A percentile compares a stretch with the other conserved stretches of the same genome.
Conservation (phyloP, 179 eudicot species). For the Silene noctiflora region DNA sequence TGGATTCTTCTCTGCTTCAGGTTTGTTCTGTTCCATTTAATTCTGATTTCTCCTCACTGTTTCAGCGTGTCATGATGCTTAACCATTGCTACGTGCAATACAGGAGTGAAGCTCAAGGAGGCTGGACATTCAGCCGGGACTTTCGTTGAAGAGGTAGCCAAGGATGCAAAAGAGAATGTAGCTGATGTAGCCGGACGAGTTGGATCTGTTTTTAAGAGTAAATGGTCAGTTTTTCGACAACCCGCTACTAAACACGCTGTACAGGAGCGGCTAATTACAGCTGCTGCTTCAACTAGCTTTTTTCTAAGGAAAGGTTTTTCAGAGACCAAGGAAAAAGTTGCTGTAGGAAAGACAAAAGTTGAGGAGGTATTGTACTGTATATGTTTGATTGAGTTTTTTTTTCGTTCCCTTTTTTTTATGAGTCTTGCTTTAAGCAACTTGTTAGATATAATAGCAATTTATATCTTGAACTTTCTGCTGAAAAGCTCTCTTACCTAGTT, state of each 20-base stretch:
- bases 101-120: slow-evolving; percentile 90
- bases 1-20: slow-evolving; percentile 80
- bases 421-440: background rate
- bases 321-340: slow-evolving; percentile 88
- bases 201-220: slow-evolving; percentile 77
- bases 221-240: slow-evolving; percentile 85
- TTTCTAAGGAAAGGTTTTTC: slow-evolving; percentile 77
- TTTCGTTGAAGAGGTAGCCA: slow-evolving; percentile 70
- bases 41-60: background rate
- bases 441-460: background rate
- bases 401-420: too few relatives aligned
- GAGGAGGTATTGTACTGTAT: slow-evolving; percentile 61
- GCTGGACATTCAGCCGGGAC: slow-evolving; percentile 83
- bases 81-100: slow-evolving; percentile 6
- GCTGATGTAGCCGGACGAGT: slow-evolving; percentile 72
- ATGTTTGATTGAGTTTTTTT: too few relatives aligned
- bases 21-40: slow-evolving; percentile 23
- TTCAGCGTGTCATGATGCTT: slow-evolving; percentile 1
- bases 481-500: background rate
- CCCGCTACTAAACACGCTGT: slow-evolving; percentile 89
- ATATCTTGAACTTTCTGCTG: background rate
- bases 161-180: slow-evolving; percentile 89
- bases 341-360: slow-evolving; percentile 80
- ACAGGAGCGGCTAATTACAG: slow-evolving; percentile 84
- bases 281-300: slow-evolving; percentile 84